phyloP scores from a whole-genome alignment of 257 asterid genomes.

The Gynochthodes officinalis region DNA sequence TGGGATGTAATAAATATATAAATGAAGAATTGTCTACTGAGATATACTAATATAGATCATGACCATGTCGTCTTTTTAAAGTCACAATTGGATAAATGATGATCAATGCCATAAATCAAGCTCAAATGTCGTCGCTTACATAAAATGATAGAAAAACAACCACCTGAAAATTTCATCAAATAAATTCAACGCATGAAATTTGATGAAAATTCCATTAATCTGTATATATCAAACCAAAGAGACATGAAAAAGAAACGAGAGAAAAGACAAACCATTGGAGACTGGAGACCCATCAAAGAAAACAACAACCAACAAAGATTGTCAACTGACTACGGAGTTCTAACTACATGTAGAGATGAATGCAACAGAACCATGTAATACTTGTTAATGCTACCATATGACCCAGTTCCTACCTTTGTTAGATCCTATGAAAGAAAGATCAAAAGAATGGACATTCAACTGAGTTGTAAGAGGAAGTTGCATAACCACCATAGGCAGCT shows the following conservation, averaged over 20 bases:
- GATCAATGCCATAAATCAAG: not conserved
- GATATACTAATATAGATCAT: not conserved
- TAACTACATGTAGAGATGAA: not conserved
- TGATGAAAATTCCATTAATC: not conserved
- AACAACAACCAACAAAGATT: slow-evolving; percentile 22
- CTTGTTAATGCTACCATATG: not conserved
- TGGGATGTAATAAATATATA: not conserved
- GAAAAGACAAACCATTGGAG: slow-evolving; percentile 13
- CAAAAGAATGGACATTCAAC: slow-evolving; percentile 13
- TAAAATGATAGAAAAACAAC: slow-evolving; percentile 1
- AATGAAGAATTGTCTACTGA: not conserved
- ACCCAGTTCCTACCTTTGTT: slow-evolving; percentile 1
- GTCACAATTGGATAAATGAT: not conserved
- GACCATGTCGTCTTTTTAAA: not conserved
- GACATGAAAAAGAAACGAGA: slow-evolving; percentile 3
- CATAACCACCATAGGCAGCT: slow-evolving; percentile 15
- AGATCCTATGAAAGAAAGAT: slow-evolving; percentile 11
- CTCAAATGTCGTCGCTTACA: not conserved
- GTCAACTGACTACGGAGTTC: not conserved
- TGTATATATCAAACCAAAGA: not conserved
- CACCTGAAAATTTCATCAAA: not conserved
- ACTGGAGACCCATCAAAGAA: slow-evolving; percentile 17
- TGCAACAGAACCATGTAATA: not conserved
- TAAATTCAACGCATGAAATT: not conserved
- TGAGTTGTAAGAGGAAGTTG: slow-evolving; percentile 16